Evolutionary conservation across 805 yeast genomes (phyloP), one percentile per base, ranked within the genome.

Genomic region (Myxozyma mucilagina): DNA sequence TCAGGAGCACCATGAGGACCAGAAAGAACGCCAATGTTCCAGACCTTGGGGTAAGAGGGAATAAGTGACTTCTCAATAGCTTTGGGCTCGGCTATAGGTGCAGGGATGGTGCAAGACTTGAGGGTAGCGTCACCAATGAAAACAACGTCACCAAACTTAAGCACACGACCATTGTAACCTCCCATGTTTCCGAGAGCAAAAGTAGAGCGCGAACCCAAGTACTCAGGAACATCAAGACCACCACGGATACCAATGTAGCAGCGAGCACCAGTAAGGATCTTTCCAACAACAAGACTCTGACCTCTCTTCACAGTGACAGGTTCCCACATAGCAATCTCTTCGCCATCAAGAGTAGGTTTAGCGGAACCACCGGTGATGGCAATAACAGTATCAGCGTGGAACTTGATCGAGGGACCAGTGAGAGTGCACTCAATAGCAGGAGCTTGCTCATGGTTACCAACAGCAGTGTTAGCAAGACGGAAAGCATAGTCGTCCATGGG

Each of bases 1-100:
- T 93, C 99, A 18, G 98, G 98, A 4, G 97, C 84, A 0, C 98
- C 98, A 74, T 93, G 98, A 31, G 99, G 99, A 57, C 99, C 99
- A 74, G 96, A 87, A 10, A 97, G 90, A 50, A 92, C 97, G 70
- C 92, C 97, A 65, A 93, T 92, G 49, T 78, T 77, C 98, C 98
- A 93, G 48, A 78, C 77, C 59, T 79, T 81, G 34, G 78, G 72
- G 67, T 84, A 82, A 7, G 73, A 63, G 8, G 96, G 92, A 63
- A 86, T 76, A 58, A 83, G 66, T 9, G 82, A 70, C 44, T 71
- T 67, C 20, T 96, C 90, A 61, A 85, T 79, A 1, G 82, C 67
- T 11, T 71, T 64, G 51, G 97, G 96, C 57, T 78, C 86, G 29
- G 84, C 76, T 55, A 82, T 80, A 35, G 96, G 96, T 1, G 82